Evolutionary conservation across 768 basidiomycete species (phyloP), one percentile per base, ranked within the genome.

Genomic region (Boletus rufocinnamomeus): DNA sequence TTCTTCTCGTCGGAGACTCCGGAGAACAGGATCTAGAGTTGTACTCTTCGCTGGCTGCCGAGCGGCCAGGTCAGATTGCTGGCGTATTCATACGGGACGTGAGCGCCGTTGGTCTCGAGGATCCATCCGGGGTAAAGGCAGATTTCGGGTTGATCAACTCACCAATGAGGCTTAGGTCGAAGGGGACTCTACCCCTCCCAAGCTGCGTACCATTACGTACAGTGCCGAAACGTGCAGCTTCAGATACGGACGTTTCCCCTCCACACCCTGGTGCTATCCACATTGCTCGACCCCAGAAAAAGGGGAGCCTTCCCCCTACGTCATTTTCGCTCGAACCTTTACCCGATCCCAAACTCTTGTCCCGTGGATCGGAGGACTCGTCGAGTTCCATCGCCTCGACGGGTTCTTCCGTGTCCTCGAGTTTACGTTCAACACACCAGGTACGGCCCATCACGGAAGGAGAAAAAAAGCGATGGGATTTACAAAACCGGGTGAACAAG

Each of bases 11-110:
- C 41, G 96, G 96, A 8, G 96, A 98, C 71, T 85, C 88, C 0
- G 96, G 95, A 35, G 96, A 98, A 69, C 95, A 97, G 64, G 96
- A 98, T 73, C 75, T 98, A 45, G 95, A 98, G 72, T 79, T 98
- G 2, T 98, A 98, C 70, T 79, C 87, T 16, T 78, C 84, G 4
- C 69, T 96, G 19, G 93, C 96, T 1, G 72, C 76, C 19, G 86
- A 91, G 56, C 78, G 85, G 13, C 84, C 88, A 0, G 63, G 76
- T 5, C 90, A 91, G 66, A 80, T 98, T 38, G 74, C 87, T 5
- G 93, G 79, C 4, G 84, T 98, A 37, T 92, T 93, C 74, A 85
- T 98, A 44, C 83, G 96, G 23, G 91, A 96, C 65, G 90, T 87
- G 16, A 77, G 79, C 4, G 57, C 56, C 14, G 74, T 66, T 17